These are phyloP conservation scores for Yamadazyma buinensis DNA, from an alignment of 1,139 yeast species.

Conservation along the genomic window DNA sequence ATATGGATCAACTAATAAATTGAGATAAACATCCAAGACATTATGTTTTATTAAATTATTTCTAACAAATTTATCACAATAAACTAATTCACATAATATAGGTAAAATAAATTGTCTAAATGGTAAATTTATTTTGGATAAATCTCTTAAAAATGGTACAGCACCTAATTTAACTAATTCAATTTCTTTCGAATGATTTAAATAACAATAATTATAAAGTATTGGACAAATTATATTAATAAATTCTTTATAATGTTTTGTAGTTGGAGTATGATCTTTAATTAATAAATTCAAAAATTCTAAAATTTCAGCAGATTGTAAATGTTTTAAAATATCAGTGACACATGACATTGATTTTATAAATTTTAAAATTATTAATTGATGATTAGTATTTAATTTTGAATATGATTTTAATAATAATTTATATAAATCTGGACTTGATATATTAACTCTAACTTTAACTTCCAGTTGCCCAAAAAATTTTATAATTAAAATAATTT, in stretches of 20 bases:
- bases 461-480: slow-evolving; percentile 44
- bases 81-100: slow-evolving; percentile 58
- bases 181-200: slow-evolving; percentile 49
- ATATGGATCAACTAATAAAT: slow-evolving; percentile 53
- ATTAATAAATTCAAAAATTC: slow-evolving; percentile 34
- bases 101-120: slow-evolving; percentile 63
- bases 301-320: slow-evolving; percentile 39
- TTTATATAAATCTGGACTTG: slow-evolving; percentile 44
- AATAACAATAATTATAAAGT: slow-evolving; percentile 54
- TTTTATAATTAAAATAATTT: slow-evolving; percentile 36
- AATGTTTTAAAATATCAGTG: slow-evolving; percentile 28
- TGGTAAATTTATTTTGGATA: slow-evolving; percentile 46
- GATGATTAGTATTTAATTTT: slow-evolving; percentile 27
- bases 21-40: slow-evolving; percentile 45
- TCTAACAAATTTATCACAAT: slow-evolving; percentile 42
- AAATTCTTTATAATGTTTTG: slow-evolving; percentile 35
- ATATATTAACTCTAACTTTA: slow-evolving; percentile 35
- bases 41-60: slow-evolving; percentile 33
- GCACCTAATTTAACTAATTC: slow-evolving; percentile 54
- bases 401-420: slow-evolving; percentile 39
- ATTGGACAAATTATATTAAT: slow-evolving; percentile 42
- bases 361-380: slow-evolving; percentile 38
- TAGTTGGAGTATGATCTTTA: slow-evolving; percentile 26
- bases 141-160: slow-evolving; percentile 46
- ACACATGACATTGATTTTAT: slow-evolving; percentile 42